phyloP scores from a whole-genome alignment of 305 asterid genomes.

The Vinca major region DNA sequence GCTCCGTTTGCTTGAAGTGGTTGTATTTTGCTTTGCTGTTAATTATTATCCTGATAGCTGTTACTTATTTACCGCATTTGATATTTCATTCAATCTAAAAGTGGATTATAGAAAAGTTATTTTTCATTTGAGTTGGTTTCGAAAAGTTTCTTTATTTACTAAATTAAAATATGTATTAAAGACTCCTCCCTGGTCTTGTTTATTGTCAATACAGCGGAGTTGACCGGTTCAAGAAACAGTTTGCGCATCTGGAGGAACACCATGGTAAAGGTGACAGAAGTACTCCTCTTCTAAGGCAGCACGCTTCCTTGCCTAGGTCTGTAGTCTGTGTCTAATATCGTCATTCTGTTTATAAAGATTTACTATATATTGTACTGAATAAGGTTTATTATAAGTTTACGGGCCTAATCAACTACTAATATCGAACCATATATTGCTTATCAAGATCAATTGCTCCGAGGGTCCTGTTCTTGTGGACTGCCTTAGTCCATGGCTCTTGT shows the following conservation, averaged over 20 bases:
- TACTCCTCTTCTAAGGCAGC: conserved; percentile 67
- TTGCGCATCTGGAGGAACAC: conserved; percentile 95
- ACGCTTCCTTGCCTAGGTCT: conserved; percentile 89
- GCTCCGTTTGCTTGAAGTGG: too few relatives aligned
- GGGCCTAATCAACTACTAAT: background rate
- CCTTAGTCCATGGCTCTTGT: background rate
- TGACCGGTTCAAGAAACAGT: conserved; percentile 91
- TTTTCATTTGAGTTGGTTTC: background rate
- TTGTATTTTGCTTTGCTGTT: too few relatives aligned
- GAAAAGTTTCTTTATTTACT: background rate
- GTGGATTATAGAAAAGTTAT: too few relatives aligned
- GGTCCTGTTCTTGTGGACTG: background rate
- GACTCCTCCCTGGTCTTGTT: conserved; percentile 1
- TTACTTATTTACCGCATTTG: too few relatives aligned
- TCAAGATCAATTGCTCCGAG: background rate
- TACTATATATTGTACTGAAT: background rate
- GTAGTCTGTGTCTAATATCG: background rate
- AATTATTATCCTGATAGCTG: too few relatives aligned
- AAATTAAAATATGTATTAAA: background rate
- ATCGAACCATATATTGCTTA: too few relatives aligned
- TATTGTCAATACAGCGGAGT: conserved; percentile 48
- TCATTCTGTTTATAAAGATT: background rate
- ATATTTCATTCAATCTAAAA: too few relatives aligned
- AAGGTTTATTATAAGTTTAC: background rate
- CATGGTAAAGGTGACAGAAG: conserved; percentile 69